Evolutionary conservation across 2,329 filamentous ascomycete species (phyloP).

Genomic region (Verticillium klebahnii): DNA sequence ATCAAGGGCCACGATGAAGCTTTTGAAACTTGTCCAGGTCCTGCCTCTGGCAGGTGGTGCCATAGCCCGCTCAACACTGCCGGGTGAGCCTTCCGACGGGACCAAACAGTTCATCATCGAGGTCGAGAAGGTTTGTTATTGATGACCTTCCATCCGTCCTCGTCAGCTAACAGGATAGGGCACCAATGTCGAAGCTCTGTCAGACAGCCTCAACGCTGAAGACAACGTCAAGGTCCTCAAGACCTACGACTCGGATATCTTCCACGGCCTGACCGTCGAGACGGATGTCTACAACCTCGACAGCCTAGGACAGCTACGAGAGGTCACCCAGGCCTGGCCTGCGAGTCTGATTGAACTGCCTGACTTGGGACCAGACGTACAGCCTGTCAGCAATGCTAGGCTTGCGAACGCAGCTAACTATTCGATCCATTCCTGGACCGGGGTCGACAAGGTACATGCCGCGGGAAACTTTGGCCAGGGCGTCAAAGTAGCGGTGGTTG

Average conservation of each 20-base stretch:
- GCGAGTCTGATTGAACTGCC: neutral
- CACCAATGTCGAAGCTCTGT: neutral
- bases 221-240: neutral
- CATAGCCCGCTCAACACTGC: neutral
- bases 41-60: neutral
- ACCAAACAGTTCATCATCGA: slow-evolving; percentile 1
- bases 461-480: slow-evolving; percentile 8
- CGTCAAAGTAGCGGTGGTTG: slow-evolving; percentile 9
- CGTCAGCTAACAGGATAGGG: neutral
- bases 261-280: neutral
- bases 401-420: slow-evolving; percentile 5
- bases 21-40: neutral
- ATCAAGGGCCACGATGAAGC: neutral
- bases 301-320: neutral
- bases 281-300: slow-evolving; percentile 1
- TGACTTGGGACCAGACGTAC: neutral
- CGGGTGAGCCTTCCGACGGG: neutral
- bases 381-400: neutral
- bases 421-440: slow-evolving; percentile 8
- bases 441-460: slow-evolving; percentile 6
- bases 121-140: neutral
- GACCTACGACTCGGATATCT: neutral
- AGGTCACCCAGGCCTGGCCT: neutral
- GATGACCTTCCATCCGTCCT: neutral
- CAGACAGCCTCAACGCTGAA: neutral